Conservation (phyloP, 2,329 filamentous ascomycete species). For the Talaromyces islandicus region DNA sequence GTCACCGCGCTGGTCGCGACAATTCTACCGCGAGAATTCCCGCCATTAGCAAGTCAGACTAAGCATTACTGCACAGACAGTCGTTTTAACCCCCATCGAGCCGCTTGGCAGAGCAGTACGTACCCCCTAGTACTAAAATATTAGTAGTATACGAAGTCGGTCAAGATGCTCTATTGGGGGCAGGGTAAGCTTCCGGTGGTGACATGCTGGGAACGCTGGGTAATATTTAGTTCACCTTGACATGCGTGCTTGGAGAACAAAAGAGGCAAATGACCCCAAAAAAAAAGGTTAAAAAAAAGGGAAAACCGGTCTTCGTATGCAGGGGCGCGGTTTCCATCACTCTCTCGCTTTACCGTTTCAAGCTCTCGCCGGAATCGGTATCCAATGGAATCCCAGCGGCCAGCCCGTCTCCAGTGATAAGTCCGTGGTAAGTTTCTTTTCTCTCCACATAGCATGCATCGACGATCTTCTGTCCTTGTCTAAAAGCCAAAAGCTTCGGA, state of each 20-base stretch:
- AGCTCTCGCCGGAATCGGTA: neutral
- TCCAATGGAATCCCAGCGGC: neutral
- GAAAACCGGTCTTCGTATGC: neutral
- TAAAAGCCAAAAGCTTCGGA: neutral
- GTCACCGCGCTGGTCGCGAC: neutral
- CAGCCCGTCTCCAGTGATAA: neutral
- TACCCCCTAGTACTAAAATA: too few species aligned
- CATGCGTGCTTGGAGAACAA: neutral
- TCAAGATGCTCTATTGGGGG: too few species aligned
- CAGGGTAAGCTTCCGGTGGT: neutral
- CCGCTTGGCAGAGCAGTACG: neutral
- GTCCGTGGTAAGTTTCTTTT: neutral
- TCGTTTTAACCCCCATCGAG: neutral
- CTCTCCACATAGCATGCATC: neutral
- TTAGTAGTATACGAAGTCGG: too few species aligned
- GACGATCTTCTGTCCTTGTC: neutral
- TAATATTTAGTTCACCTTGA: neutral
- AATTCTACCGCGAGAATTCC: neutral
- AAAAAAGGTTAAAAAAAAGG: neutral
- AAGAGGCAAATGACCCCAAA: neutral
- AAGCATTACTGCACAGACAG: neutral
- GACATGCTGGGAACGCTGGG: neutral
- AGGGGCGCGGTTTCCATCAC: neutral
- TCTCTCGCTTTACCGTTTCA: neutral
- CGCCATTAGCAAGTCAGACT: neutral